Evolutionary conservation across 805 yeast species (phyloP).

Genomic region (Wickerhamiella spandovensis): DNA sequence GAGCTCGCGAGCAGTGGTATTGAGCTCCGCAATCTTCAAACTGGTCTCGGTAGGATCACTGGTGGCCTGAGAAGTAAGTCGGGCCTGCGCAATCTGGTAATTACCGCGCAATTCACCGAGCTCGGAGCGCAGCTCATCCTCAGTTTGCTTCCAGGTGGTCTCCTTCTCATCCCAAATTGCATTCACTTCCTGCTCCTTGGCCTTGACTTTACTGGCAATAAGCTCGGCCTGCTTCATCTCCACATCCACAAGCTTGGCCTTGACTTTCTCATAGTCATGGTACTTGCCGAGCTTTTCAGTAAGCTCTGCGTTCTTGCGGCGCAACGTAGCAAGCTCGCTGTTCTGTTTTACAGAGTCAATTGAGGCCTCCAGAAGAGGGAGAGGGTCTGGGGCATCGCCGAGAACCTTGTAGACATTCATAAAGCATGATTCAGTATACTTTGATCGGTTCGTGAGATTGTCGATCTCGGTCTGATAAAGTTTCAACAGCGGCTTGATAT

Average conservation of each 20-base stretch:
- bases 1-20: slow-evolving; percentile 58
- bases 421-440: slow-evolving; percentile 58
- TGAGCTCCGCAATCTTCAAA: slow-evolving; percentile 32
- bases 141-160: slow-evolving; percentile 47
- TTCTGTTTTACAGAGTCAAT: slow-evolving; percentile 33
- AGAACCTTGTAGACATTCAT: slow-evolving; percentile 60
- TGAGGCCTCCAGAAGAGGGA: slow-evolving; percentile 52
- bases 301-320: slow-evolving; percentile 30
- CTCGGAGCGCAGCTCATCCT: slow-evolving; percentile 38
- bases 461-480: slow-evolving; percentile 85
- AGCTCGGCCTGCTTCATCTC: slow-evolving; percentile 51
- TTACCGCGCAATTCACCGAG: slow-evolving; percentile 52
- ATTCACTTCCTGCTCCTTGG: slow-evolving; percentile 62
- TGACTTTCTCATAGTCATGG: slow-evolving; percentile 71
- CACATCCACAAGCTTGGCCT: slow-evolving; percentile 42
- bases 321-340: slow-evolving; percentile 30
- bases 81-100: slow-evolving; percentile 51
- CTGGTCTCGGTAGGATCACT: slow-evolving; percentile 8
- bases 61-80: slow-evolving; percentile 24
- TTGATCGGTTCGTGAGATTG: slow-evolving; percentile 60
- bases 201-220: slow-evolving; percentile 39
- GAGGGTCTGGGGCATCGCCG: slow-evolving; percentile 90
- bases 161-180: slow-evolving; percentile 63
- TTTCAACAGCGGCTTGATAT: slow-evolving; percentile 52
- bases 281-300: slow-evolving; percentile 43